These are phyloP conservation scores for Tagetes patula DNA, from an alignment of 129 eudicot genomes.

Conservation along the genomic window DNA sequence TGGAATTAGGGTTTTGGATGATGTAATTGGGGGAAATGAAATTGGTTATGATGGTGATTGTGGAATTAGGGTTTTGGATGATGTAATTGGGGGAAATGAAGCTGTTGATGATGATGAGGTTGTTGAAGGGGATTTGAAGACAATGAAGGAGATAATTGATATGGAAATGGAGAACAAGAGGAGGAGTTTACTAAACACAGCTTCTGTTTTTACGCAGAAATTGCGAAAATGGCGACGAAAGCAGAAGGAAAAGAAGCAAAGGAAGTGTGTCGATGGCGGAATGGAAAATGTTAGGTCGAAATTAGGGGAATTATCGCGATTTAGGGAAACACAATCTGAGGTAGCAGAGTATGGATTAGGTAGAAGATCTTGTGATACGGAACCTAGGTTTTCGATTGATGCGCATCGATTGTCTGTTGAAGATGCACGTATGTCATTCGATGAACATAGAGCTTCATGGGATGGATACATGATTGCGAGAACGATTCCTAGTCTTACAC, in stretches of 20 bases:
- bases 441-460: constrained; percentile 97
- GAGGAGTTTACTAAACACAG: constrained; percentile 48
- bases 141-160: constrained; percentile 84
- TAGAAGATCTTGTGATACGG: constrained; percentile 80
- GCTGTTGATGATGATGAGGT: constrained; percentile 29
- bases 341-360: constrained; percentile 55
- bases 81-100: constrained; percentile 29
- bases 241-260: constrained; percentile 51
- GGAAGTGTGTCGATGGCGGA: constrained; percentile 20
- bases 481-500: constrained; percentile 75
- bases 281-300: constrained; percentile 11
- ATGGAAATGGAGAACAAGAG: constrained; percentile 51
- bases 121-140: constrained; percentile 46
- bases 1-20: constrained; percentile 20
- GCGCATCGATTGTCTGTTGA: constrained; percentile 63
- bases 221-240: constrained; percentile 68
- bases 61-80: constrained; percentile 38
- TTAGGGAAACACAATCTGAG: constrained; percentile 52
- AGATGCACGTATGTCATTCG: constrained; percentile 50
- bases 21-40: constrained; percentile 16
- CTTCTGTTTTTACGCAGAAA: constrained; percentile 72
- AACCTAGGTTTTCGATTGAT: constrained; percentile 74
- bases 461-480: constrained; percentile 84
- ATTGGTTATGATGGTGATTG: constrained; percentile 30
- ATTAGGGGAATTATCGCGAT: constrained; percentile 26